Evolutionary conservation across 2,329 filamentous ascomycete species (phyloP), one percentile per base, ranked within the genome.

Genomic region (Fusarium protoensiforme): DNA sequence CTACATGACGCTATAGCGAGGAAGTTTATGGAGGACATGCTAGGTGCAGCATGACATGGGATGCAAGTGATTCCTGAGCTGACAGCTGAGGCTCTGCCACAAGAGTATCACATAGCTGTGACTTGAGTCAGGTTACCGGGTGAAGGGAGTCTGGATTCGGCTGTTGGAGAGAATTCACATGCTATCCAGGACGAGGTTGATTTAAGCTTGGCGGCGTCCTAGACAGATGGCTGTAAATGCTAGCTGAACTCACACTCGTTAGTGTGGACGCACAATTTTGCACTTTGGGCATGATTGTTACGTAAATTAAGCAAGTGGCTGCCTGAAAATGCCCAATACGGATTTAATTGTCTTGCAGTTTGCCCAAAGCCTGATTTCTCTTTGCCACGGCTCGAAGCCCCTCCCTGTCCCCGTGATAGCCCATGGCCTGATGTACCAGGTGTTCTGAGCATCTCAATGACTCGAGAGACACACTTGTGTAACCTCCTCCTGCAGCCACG

Each of bases 371-470:
- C 24, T 24, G 24, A 24, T 24, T 24, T 5, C 24, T 24, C 24
- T 24, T 24, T 3, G 24, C 24, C 24, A 24, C 24, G 5, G 5
- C 5, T 24, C 24, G 5, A 24, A 5, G 5, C 24, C 24, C 24
- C 24, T 24, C 24, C 24, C 24, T 24, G 24, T 24, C 5, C 24
- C 24, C 24, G 20, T 22, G 6, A 22, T 22, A 22, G 20, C 4
- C n/a, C 9, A 22, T 10, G 24, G 14, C 10, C 27, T 10, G 18
- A 51, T 20, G 2, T 5, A 10, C 20, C 7, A 2, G 2, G 14
- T 46, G 41, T 14, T 27, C 29, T 2, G 1, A 29, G 3, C 3
- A 2, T 5, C 18, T 18, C 4, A 7, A 11, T 14, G 0, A 9
- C 3, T 53, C 16, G 3, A n/a, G 18, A 20, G 2, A 9, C 27